phyloP scores from a whole-genome alignment of 495 filamentous ascomycete genomes.

The Neurospora intermedia region DNA sequence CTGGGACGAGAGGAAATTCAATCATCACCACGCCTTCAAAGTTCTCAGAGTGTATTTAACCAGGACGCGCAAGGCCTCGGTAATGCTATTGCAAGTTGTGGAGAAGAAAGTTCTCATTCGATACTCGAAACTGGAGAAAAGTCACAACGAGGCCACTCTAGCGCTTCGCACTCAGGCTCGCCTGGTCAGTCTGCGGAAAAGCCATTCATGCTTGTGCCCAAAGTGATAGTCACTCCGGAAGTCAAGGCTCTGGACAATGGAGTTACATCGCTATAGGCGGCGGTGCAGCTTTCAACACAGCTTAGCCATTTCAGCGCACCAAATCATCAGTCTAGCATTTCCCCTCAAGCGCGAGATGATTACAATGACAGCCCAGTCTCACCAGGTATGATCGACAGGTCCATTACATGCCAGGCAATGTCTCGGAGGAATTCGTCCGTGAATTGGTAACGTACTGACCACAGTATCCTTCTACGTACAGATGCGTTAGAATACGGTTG shows the following conservation, averaged over 20 bases:
- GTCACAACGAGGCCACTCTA: not conserved
- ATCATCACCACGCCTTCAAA: not conserved
- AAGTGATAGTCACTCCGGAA: conserved; percentile 41
- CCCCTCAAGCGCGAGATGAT: not conserved
- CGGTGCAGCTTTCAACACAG: conserved; percentile 34
- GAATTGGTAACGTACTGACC: not conserved
- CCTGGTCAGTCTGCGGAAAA: conserved; percentile 1
- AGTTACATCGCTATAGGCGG: conserved; percentile 31
- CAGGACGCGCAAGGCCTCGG: not conserved
- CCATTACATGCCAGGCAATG: not conserved
- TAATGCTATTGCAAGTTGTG: not conserved
- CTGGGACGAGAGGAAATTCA: not conserved
- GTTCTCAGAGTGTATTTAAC: conserved; percentile 9
- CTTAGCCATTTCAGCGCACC: conserved; percentile 14
- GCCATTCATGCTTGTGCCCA: conserved; percentile 28
- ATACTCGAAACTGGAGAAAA: not conserved
- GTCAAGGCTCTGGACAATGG: conserved; percentile 31
- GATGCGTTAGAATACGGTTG: conserved; percentile 26
- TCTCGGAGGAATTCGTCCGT: not conserved
- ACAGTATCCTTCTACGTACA: not conserved
- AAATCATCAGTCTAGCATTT: not conserved
- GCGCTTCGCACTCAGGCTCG: not conserved
- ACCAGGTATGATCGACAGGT: not conserved
- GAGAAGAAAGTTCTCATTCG: not conserved
- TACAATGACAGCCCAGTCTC: not conserved